Conservation (phyloP, 2,329 filamentous ascomycete species). For the Monosporascus sp. region DNA sequence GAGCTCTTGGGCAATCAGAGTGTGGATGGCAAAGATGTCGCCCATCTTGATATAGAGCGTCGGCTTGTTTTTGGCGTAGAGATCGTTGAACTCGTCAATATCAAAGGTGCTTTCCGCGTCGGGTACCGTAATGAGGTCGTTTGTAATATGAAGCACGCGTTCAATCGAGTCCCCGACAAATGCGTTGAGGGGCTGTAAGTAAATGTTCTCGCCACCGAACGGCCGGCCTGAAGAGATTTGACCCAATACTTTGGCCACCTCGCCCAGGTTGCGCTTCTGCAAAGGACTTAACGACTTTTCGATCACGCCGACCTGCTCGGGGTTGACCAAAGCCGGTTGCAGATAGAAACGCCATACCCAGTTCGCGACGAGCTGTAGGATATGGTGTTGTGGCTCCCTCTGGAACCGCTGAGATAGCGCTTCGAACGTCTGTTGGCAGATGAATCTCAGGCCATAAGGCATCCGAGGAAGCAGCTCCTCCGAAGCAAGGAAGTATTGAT, state of each 20-base stretch:
- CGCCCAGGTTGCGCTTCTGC: slow-evolving; percentile 85
- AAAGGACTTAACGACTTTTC: slow-evolving; percentile 84
- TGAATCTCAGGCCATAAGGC: slow-evolving; percentile 87
- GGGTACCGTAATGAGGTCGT: slow-evolving; percentile 73
- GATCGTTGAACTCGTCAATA: slow-evolving; percentile 97
- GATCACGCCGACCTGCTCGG: slow-evolving; percentile 88
- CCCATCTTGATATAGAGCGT: slow-evolving; percentile 99
- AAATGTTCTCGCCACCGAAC: slow-evolving; percentile 92
- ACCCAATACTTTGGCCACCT: slow-evolving; percentile 85
- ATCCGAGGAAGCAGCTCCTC: slow-evolving; percentile 83
- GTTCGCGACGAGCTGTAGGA: slow-evolving; percentile 79
- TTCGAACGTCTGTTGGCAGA: slow-evolving; percentile 82
- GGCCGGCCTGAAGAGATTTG: slow-evolving; percentile 84
- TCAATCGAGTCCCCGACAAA: slow-evolving; percentile 84
- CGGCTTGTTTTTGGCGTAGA: slow-evolving; percentile 93
- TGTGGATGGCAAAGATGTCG: slow-evolving; percentile 95
- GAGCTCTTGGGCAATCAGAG: slow-evolving; percentile 75
- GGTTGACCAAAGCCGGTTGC: slow-evolving; percentile 80
- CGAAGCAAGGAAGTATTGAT: slow-evolving; percentile 77
- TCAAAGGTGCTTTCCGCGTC: slow-evolving; percentile 90
- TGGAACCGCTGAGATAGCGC: slow-evolving; percentile 72
- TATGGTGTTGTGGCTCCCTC: slow-evolving; percentile 67
- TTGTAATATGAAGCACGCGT: slow-evolving; percentile 69
- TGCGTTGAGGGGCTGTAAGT: slow-evolving; percentile 88
- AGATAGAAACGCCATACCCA: slow-evolving; percentile 96